Base-by-base conservation (phyloP, 257 asterid species). In the Cruciata laevipes region DNA sequence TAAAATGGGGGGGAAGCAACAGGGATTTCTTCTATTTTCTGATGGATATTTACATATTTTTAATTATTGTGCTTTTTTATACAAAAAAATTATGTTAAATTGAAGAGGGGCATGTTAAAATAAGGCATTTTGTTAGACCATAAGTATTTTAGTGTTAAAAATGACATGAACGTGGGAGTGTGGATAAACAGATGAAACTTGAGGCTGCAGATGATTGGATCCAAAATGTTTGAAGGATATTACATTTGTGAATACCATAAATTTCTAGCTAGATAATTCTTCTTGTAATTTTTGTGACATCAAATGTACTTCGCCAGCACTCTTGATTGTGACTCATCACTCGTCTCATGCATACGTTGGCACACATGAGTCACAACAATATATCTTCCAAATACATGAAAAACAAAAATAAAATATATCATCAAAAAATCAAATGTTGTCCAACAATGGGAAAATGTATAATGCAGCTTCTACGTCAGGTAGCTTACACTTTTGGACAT, bases 221-320 rank as follows among this genome's bases (percentile, higher is more conserved):
- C 38, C 53, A 61, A 47, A 47, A 42, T 47, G 2, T 47, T 16
- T 27, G 12, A 12, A 24, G 1, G 30, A 61, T 61, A 61, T 70
- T 62, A 4, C 21, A n/a, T 16, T 16, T 62, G 74, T 70, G 74
- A 70, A 70, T 51, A 32, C 40, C 18, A 62, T 62, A 23, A 70
- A 32, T 70, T 51, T 61, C 17, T 18, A 21, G 2, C 18, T 4
- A 51, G 74, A 70, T 62, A 70, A 70, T 16, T 35, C 24, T 47
- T 21, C 60, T 51, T 4, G 7, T 14, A 51, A 33, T 20, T 40
- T 47, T 20, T 25, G 16, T 24, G 59, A 25, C 69, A 5, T 33
- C 55, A 52, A 61, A 21, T 27, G 11, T 21, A 17, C 17, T 61
- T 61, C 24, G 61, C 51, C 53, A 44, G 53, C 53, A 3, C 55